phyloP scores from a whole-genome alignment of 139 green algal genomes.

The Pleodorina starrii region DNA sequence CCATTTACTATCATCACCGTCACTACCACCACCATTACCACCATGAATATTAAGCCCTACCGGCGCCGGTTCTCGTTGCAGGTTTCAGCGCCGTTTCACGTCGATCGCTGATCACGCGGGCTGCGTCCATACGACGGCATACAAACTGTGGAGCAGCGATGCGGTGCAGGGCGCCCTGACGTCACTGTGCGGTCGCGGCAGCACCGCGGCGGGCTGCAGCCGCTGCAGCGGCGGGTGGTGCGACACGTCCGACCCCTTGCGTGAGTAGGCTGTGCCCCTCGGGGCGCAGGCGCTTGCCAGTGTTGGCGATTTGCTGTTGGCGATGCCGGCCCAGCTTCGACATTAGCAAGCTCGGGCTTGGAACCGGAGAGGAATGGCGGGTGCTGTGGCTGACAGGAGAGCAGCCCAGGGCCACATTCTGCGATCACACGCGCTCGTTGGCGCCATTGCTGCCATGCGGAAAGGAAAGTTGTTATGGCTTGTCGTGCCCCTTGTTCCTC shows the following conservation, averaged over 20 bases:
- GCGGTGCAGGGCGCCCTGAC: neutral
- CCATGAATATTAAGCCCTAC: no score
- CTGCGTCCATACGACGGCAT: neutral
- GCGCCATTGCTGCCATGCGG: no score
- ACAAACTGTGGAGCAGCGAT: neutral
- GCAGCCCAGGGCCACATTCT: no score
- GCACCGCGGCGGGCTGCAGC: neutral
- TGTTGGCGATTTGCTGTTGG: no score
- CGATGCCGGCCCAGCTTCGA: neutral
- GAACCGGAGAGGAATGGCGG: no score
- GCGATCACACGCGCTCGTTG: no score
- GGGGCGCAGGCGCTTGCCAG: no score
- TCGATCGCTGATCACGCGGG: neutral
- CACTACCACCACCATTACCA: no score
- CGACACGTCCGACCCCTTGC: slow-evolving; percentile 13
- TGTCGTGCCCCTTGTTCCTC: neutral
- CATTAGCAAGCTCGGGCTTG: neutral
- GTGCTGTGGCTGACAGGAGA: no score
- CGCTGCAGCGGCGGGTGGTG: slow-evolving; percentile 1
- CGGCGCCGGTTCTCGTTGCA: neutral
- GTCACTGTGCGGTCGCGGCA: neutral
- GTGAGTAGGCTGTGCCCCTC: neutral
- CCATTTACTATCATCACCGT: no score
- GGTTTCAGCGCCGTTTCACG: neutral
- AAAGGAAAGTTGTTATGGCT: no score